Conservation (phyloP, 1,139 yeast species). For the Yamadazyma siamensis region DNA sequence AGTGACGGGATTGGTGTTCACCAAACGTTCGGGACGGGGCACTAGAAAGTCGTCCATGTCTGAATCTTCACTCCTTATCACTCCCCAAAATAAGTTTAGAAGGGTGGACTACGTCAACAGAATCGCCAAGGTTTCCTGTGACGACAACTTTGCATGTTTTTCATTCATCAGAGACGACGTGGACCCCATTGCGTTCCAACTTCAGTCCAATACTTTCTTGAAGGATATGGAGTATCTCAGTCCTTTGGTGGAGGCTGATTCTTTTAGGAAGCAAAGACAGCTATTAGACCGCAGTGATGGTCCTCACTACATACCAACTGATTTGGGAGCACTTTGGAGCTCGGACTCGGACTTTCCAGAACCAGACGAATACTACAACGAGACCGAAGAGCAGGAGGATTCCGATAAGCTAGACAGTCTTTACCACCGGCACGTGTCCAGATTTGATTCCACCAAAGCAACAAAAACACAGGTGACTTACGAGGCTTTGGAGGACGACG, state of each 20-base stretch:
- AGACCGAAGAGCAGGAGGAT: constrained; percentile 14
- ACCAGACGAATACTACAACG: constrained; percentile 11
- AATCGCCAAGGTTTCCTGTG: constrained; percentile 60
- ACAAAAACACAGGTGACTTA: constrained; percentile 15
- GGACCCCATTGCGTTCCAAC: constrained; percentile 49
- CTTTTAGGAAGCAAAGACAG: constrained; percentile 34
- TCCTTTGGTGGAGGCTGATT: constrained; percentile 27
- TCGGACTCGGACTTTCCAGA: constrained; percentile 19
- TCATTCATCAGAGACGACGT: constrained; percentile 66
- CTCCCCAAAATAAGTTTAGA: constrained; percentile 47
- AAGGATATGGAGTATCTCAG: constrained; percentile 52
- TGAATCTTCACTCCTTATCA: constrained; percentile 24
- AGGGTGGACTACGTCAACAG: constrained; percentile 53
- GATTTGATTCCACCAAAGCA: constrained; percentile 16
- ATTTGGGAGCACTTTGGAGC: no score
- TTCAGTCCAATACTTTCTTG: constrained; percentile 41
- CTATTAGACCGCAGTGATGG: constrained; percentile 20
- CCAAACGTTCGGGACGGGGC: constrained; percentile 19
- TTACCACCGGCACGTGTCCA: constrained; percentile 12
- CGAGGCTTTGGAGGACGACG: constrained; percentile 13
- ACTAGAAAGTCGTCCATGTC: constrained; percentile 34
- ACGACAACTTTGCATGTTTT: constrained; percentile 64
- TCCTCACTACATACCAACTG: not conserved
- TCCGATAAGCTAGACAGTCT: constrained; percentile 16
- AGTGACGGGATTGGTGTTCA: constrained; percentile 60